Base-by-base conservation (phyloP, 345 rosid species). In the Gossypium herbaceum region DNA sequence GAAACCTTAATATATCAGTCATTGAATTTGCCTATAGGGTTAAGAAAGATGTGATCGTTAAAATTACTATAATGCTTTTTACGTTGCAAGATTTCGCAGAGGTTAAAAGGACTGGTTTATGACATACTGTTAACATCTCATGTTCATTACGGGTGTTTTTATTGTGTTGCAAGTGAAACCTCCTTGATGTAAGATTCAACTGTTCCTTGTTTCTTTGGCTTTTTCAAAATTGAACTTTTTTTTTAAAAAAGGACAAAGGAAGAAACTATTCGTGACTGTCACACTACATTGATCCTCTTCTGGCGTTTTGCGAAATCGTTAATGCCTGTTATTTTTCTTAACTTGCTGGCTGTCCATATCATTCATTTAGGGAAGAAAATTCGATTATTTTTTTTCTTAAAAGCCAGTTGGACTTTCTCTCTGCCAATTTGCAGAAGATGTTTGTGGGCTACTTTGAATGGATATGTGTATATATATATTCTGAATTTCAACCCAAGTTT, bases 381-480 rank as follows among this genome's bases (percentile, higher is more conserved):
- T 62, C 67, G 12, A 34, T 5, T 29, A 34, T 5, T 29, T 15
- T 13, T 27, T 29, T 7, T 3, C 44, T 62, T 29, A n/a, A 56
- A 56, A 27, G 39, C n/a, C 44, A 27, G 59, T 50, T 50, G 12
- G 45, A 50, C 22, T 50, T 34, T 68, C 43, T 50, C 58, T 16
- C 72, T 68, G 72, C 44, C 43, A 50, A 39, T 12, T 50, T 68
- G 59, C 58, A 68, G 72, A 50, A 25, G 72, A 68, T 68, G 72
- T 50, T 68, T 57, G 72, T 16, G 20, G 71, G 71, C 56, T 22
- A 47, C 39, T 25, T 45, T 67, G 16, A 65, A 48, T 68, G 73
- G 24, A 50, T 48, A 16, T n/a, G n/a, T n/a, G n/a, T 68, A 34
- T 3, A 29, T 68, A 34, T 34, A 34, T 48, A 16, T 68, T 68